Evolutionary conservation across 176 grass and related monocot species (phyloP).

Genomic region (Triticum timopheevii): DNA sequence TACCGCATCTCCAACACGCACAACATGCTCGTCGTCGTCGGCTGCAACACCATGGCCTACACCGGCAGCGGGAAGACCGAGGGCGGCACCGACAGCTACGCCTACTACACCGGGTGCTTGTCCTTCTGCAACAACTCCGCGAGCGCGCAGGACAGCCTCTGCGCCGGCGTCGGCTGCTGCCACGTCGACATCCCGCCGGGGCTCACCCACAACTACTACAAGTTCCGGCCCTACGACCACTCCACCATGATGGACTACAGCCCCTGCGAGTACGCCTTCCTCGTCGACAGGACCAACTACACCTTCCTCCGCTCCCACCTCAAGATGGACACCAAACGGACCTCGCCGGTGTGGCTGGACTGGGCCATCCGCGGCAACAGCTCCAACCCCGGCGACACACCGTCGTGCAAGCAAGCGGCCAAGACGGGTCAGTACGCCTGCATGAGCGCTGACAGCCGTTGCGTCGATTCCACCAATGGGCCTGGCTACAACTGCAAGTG

Average conservation of each 20-base stretch:
- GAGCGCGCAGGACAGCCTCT: too few species aligned
- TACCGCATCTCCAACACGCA: too few species aligned
- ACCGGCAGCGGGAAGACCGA: too few species aligned
- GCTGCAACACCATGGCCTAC: too few species aligned
- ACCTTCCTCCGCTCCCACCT: neutral
- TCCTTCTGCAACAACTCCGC: too few species aligned
- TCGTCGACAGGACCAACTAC: neutral
- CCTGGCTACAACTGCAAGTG: neutral
- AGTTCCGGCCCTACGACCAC: neutral
- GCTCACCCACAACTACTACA: neutral
- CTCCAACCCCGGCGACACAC: too few species aligned
- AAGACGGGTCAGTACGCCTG: neutral
- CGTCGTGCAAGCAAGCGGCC: neutral
- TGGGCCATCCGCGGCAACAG: neutral
- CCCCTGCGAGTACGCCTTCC: slow-evolving; percentile 1
- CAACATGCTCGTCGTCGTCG: too few species aligned
- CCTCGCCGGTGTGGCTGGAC: neutral
- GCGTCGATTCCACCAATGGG: neutral
- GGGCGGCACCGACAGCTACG: too few species aligned
- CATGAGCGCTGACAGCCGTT: neutral
- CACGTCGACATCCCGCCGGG: neutral
- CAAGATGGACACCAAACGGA: neutral
- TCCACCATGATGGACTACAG: neutral
- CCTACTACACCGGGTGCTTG: too few species aligned
- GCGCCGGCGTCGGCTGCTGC: neutral